Conservation (phyloP, 768 basidiomycete species). For the Xerocomellus amylosporus region DNA sequence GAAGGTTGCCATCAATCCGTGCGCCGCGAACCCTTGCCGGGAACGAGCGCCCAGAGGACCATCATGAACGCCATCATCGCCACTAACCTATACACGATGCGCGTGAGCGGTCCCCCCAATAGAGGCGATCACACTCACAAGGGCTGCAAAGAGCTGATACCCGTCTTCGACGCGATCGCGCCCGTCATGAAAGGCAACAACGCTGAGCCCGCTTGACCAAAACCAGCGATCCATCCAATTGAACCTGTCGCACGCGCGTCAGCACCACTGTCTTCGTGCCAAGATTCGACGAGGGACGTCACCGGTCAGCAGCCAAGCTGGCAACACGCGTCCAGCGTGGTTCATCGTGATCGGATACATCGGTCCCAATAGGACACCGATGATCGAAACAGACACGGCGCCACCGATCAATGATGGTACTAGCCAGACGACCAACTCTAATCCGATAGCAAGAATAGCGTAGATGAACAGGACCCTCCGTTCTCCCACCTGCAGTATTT, state of each 20-base stretch:
- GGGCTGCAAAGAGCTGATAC: constrained; percentile 42
- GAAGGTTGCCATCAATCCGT: constrained; percentile 10
- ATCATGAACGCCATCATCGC: constrained; percentile 44
- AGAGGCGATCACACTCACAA: constrained; percentile 19
- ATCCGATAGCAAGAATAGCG: constrained; percentile 47
- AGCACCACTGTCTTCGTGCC: background rate
- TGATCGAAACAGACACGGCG: constrained; percentile 53
- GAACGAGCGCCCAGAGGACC: constrained; percentile 42
- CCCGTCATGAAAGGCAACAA: constrained; percentile 73
- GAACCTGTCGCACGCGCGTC: constrained; percentile 35
- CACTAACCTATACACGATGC: constrained; percentile 20
- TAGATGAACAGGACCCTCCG: constrained; percentile 43
- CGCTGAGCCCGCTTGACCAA: constrained; percentile 71
- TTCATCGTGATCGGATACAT: constrained; percentile 64
- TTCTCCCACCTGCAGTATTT: constrained; percentile 48
- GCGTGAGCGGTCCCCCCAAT: background rate
- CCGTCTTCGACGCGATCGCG: constrained; percentile 59
- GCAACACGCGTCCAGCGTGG: constrained; percentile 63
- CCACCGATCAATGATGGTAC: constrained; percentile 52
- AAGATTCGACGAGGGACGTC: background rate
- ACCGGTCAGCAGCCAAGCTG: constrained; percentile 63
- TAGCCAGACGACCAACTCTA: constrained; percentile 59
- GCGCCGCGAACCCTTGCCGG: constrained; percentile 25
- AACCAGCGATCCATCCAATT: constrained; percentile 66
- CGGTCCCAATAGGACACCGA: constrained; percentile 54